Conservation (phyloP, 352 stramenopile species). For the Thalassiosira livingstoniorum region DNA sequence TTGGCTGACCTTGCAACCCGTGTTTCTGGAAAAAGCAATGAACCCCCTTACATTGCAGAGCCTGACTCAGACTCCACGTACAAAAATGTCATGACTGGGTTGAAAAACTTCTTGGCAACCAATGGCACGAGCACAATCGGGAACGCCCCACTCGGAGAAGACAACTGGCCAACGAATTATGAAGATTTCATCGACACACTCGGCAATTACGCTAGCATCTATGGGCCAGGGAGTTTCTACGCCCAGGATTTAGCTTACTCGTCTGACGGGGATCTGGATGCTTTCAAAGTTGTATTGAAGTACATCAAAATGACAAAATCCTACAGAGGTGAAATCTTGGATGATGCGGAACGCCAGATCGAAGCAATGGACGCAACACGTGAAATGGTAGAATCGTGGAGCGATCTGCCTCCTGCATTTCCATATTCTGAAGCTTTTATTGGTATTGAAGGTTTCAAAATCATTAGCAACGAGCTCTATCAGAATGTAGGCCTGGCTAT, state of each 20-base stretch:
- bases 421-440: slow-evolving; percentile 75
- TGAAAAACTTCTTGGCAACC: slow-evolving; percentile 49
- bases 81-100: slow-evolving; percentile 68
- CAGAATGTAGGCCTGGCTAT: slow-evolving; percentile 82
- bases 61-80: slow-evolving; percentile 60
- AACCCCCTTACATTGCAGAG: slow-evolving; percentile 72
- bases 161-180: slow-evolving; percentile 65
- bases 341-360: slow-evolving; percentile 76
- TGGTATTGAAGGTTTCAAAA: slow-evolving; percentile 73
- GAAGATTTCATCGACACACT: slow-evolving; percentile 61
- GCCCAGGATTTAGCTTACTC: slow-evolving; percentile 57
- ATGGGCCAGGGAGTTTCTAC: slow-evolving; percentile 52
- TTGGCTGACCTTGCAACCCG: slow-evolving; percentile 57
- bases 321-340: slow-evolving; percentile 66
- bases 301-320: slow-evolving; percentile 66
- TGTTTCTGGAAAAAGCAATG: slow-evolving; percentile 40
- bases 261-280: slow-evolving; percentile 49
- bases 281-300: slow-evolving; percentile 53
- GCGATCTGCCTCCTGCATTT: slow-evolving; percentile 63
- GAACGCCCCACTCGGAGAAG: slow-evolving; percentile 47
- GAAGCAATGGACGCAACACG: slow-evolving; percentile 77
- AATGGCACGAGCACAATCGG: slow-evolving; percentile 43
- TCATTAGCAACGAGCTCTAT: slow-evolving; percentile 80
- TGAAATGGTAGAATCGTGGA: slow-evolving; percentile 63
- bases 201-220: slow-evolving; percentile 29